Evolutionary conservation across 352 stramenopile genomes (phyloP), one percentile per base, ranked within the genome.

Genomic region (Globisporangium polare): DNA sequence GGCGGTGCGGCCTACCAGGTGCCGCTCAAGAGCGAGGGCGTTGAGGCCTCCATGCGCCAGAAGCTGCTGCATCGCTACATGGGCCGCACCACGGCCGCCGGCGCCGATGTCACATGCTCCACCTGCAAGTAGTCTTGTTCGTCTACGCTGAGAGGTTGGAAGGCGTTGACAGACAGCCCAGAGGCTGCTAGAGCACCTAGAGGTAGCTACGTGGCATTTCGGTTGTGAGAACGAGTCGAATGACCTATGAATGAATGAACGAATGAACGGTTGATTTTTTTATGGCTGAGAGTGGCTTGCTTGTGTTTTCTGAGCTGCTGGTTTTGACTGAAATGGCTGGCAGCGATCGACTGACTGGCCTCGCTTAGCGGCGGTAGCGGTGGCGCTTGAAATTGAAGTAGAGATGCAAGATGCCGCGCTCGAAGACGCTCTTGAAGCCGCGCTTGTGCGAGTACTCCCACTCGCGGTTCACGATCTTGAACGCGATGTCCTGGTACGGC

Each of bases 351-450:
- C 9, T 13, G 43, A 50, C 43, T 39, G 29, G 35, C 15, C n/a
- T 27, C 10, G 41, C 37, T 35, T 89, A 99, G 63, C 97, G 84
- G 57, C 97, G 87, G 75, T 99, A 99, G 67, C 95, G 96, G 63
- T 98, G 89, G 56, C 93, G 95, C 69, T 99, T 98, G 74, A 99
- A 99, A 69, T 99, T 99, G 75, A 99, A 99, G 73, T 99, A 98
- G 33, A 99, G 83, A 51, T 98, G 96, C 45, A 99, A 76, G 24
- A 99, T 95, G 37, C 98, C 97, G 29, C 97, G 90, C 67, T 99
- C 97, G 73, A 99, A 99, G 24, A 97, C 94, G 68, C 95, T 99
- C 63, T 96, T 95, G 78, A 99, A 99, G 50, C 97, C 97, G 42
- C 92, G 86, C 71, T 99, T 99, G 53, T 94, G 83, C 57, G 92